Evolutionary conservation across 345 rosid species (phyloP).

Genomic region (Hypericum perforatum): DNA sequence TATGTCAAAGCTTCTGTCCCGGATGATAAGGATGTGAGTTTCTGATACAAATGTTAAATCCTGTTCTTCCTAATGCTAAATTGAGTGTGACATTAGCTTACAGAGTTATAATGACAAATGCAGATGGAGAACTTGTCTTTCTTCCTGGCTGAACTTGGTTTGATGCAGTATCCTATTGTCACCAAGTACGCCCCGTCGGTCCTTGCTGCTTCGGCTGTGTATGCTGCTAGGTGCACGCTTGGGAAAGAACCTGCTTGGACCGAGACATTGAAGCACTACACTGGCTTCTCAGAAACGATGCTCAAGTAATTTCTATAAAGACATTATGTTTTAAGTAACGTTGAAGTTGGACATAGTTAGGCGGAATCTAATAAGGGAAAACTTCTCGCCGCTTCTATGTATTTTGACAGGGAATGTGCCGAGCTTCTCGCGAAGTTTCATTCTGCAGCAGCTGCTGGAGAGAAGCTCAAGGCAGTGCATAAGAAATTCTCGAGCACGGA

Average conservation of each 20-base stretch:
- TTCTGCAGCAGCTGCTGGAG: slow-evolving; percentile 37
- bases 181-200: slow-evolving; percentile 42
- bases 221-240: slow-evolving; percentile 69
- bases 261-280: slow-evolving; percentile 55
- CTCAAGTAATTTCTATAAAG: slow-evolving; percentile 31
- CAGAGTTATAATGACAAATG: neutral
- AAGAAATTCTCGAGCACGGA: slow-evolving; percentile 51
- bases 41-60: neutral
- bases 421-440: slow-evolving; percentile 46
- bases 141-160: slow-evolving; percentile 64
- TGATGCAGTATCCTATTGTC: slow-evolving; percentile 49
- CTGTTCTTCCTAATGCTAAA: neutral
- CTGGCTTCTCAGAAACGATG: slow-evolving; percentile 56
- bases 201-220: slow-evolving; percentile 86
- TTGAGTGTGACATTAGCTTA: neutral
- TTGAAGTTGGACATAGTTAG: too few relatives aligned
- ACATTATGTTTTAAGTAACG: too few relatives aligned
- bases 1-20: slow-evolving; percentile 65
- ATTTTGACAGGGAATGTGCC: slow-evolving; percentile 51
- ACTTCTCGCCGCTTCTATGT: neutral
- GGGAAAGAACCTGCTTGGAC: slow-evolving; percentile 60
- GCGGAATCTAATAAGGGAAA: too few relatives aligned
- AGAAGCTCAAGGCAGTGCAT: slow-evolving; percentile 53
- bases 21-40: slow-evolving; percentile 40
- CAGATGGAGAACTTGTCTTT: slow-evolving; percentile 70